Base-by-base conservation (phyloP, 495 filamentous ascomycete genomes). In the Neurospora sp. region DNA sequence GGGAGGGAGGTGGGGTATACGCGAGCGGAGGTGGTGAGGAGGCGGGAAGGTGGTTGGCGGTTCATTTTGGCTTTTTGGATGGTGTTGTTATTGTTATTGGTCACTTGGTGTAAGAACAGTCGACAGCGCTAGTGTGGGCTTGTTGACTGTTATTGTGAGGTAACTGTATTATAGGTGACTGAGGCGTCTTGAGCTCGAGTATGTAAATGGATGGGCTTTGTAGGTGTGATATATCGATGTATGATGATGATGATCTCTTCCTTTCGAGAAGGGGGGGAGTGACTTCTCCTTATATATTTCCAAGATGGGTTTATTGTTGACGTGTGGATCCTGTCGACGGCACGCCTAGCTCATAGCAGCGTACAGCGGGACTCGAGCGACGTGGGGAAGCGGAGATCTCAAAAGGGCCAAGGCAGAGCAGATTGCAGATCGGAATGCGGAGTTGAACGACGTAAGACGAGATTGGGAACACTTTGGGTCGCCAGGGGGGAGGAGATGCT, bases 1-100 rank as follows among this genome's bases (percentile, higher is more conserved):
- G 82, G 83, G 39, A 85, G 82, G 75, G 81, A 81, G 71, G 76
- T 75, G 1, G 83, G 83, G 75, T 85, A 77, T 1, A 85, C 83
- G 37, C 82, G 81, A 35, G 83, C 80, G 0, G 80, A 78, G 69
- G 83, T 82, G 20, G 81, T 80, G 74, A 85, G 74, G 68, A 68
- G 78, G 6, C 76, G 72, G 42, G 75, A 77, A 37, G 80, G 77
- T 31, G 78, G 80, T 14, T 75, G 69, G 59, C 71, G 37, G 76
- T 45, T 75, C 80, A 81, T 82, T 65, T 71, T 81, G 71, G 68
- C 22, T 47, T 39, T 44, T 44, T 1, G 70, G 18, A 20, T 40
- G 41, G 12, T 72, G 47, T 53, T 22, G 65, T 39, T 14, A 20
- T n/a, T 44, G 69, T 35, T 61, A 14, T 61, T 35, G 53, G 27